These are phyloP conservation scores for Solanum medicagineum DNA, from an alignment of 257 asterid species.

Conservation along the genomic window DNA sequence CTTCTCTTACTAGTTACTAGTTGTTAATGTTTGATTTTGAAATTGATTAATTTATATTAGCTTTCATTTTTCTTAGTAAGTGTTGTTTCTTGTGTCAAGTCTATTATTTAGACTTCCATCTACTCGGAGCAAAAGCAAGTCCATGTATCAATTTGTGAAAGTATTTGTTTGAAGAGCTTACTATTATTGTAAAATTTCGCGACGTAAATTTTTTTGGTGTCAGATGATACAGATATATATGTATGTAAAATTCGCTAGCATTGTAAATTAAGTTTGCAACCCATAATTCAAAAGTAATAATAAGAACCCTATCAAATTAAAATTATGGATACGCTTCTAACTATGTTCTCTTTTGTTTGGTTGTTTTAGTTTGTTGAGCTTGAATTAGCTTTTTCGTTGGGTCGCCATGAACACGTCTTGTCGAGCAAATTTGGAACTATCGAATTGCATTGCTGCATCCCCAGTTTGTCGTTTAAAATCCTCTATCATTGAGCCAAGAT, in stretches of 20 bases:
- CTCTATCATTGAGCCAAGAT: neutral
- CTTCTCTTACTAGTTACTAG: neutral
- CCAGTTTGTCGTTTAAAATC: neutral
- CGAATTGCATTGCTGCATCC: neutral
- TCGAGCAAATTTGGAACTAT: slow-evolving; percentile 10
- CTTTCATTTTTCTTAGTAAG: neutral
- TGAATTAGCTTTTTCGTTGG: neutral
- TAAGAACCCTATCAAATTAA: neutral
- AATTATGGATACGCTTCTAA: neutral
- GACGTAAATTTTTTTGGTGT: neutral
- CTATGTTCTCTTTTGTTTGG: neutral
- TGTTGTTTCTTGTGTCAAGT: neutral
- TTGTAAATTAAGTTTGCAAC: neutral
- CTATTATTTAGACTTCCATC: neutral
- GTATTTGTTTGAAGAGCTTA: neutral
- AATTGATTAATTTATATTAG: neutral
- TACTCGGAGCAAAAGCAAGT: neutral
- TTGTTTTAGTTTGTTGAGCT: neutral
- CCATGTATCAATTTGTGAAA: neutral
- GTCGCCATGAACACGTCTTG: slow-evolving; percentile 10
- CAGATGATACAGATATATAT: neutral
- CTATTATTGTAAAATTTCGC: neutral
- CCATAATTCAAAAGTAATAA: neutral
- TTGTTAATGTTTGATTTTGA: neutral
- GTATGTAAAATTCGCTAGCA: neutral